Conservation (phyloP, 805 yeast species). For the Blastobotrys parvus region DNA sequence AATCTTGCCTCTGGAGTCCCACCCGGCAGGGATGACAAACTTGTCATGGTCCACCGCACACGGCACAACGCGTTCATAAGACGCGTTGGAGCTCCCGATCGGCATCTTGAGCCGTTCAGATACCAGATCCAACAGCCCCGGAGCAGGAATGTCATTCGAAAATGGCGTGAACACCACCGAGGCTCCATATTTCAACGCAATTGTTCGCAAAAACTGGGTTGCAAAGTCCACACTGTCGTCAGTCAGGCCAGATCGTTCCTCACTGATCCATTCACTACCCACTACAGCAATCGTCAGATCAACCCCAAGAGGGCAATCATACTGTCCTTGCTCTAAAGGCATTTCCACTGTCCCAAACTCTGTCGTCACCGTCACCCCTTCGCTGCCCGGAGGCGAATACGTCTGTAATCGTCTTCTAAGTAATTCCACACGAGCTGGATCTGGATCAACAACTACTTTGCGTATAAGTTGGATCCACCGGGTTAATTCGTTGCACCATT, state of each 20-base stretch:
- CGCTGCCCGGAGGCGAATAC: conserved; percentile 6
- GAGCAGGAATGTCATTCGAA: conserved; percentile 3
- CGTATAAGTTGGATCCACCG: conserved; percentile 13
- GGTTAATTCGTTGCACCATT: conserved; percentile 16
- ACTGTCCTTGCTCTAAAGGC: conserved; percentile 25
- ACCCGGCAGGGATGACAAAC: conserved; percentile 26
- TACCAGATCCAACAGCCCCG: conserved; percentile 10
- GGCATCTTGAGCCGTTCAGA: conserved; percentile 19
- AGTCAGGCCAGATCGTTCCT: conserved; percentile 1
- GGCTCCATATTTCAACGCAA: conserved; percentile 16
- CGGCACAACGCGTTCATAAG: conserved; percentile 10
- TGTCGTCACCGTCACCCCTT: background rate
- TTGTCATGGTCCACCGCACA: conserved; percentile 19
- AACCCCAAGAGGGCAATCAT: conserved; percentile 22
- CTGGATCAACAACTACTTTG: conserved; percentile 10
- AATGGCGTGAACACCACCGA: conserved; percentile 12
- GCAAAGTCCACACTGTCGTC: conserved; percentile 23
- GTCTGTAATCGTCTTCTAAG: conserved; percentile 11
- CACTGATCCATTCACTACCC: conserved; percentile 12
- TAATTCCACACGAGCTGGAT: conserved; percentile 4
- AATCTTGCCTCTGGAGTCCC: conserved; percentile 29
- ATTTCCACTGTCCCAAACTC: conserved; percentile 11
- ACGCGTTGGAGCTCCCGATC: conserved; percentile 10
- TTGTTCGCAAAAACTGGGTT: conserved; percentile 24
- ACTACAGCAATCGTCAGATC: conserved; percentile 19